These are phyloP conservation scores for Zizania latifolia DNA, from an alignment of 176 grass and related monocot species.

Conservation along the genomic window DNA sequence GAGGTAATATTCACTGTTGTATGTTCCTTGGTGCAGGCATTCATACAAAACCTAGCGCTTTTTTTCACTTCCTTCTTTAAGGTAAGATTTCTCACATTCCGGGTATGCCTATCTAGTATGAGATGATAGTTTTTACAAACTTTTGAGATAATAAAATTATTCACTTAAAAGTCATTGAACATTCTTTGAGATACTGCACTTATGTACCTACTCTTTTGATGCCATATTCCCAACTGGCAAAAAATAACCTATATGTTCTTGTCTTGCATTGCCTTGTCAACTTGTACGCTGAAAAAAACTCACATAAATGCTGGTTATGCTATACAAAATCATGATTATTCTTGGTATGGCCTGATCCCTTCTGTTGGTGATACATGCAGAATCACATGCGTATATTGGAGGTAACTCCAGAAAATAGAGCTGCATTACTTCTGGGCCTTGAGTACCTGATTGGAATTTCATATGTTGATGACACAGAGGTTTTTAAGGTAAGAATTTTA, in stretches of 20 bases:
- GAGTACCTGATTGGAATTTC: conserved; percentile 97
- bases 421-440: conserved; percentile 73
- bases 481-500: conserved; percentile 76
- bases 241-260: neutral
- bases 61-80: conserved; percentile 98
- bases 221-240: neutral
- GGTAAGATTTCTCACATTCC: conserved; percentile 37
- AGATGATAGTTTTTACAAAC: neutral
- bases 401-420: conserved; percentile 71
- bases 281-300: neutral
- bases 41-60: conserved; percentile 95
- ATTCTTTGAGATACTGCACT: conserved; percentile 2
- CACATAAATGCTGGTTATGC: neutral
- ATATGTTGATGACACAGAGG: conserved; percentile 97
- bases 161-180: neutral
- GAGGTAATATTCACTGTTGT: neutral
- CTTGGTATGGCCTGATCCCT: conserved; percentile 9
- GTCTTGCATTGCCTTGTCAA: neutral
- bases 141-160: neutral
- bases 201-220: neutral
- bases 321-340: neutral
- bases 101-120: neutral
- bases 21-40: conserved; percentile 45
- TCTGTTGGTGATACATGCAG: conserved; percentile 25
- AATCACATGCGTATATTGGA: conserved; percentile 85